Evolutionary conservation across 306 rosid species (phyloP), one percentile per base, ranked within the genome.

Genomic region (Dalbergia cultrata): DNA sequence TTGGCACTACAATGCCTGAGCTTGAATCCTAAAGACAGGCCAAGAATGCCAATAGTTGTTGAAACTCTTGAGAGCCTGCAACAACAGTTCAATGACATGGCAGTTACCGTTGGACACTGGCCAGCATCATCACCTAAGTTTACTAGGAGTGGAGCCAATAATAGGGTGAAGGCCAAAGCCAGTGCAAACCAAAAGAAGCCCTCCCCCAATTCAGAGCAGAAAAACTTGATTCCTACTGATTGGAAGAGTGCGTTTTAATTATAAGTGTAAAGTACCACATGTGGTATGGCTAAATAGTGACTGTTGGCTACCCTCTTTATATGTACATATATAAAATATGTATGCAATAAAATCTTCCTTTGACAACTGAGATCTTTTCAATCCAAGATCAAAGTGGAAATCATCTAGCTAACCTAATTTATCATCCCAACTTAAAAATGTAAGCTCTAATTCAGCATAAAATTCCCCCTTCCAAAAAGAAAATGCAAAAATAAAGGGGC

Each of bases 21-120:
- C 70, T 53, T 91, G 87, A 90, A 85, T 62, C 98, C 99, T 56
- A 95, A 93, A 86, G 97, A 90, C 79, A 91, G 99, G 82, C 94
- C 98, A 34, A 93, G 85, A 82, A 96, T 92, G 97, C 62, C 92
- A 49, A 79, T 79, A 8, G 85, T 90, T 75, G 94, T 96, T 78
- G 92, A 96, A 68, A 91, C 86, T 50, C 98, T 95, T 64, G 97
- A 93, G 81, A 61, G 70, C 76, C 84, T 95, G 16, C 90, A 90
- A 26, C 31, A 26, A 70, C 86, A 87, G 70, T 84, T 84, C 41
- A 95, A 92, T 85, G 99, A 95, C 87, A 93, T 95, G 97, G 99
- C 99, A 2, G 88, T 93, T 44, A 85, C 91, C 33, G 75, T 88
- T 60, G 98, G 99, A 33, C 94, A 90, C 68, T 91, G 98, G 99